These are phyloP conservation scores for Atkinsonella texensis DNA, from an alignment of 2,329 filamentous ascomycete genomes.

Conservation along the genomic window DNA sequence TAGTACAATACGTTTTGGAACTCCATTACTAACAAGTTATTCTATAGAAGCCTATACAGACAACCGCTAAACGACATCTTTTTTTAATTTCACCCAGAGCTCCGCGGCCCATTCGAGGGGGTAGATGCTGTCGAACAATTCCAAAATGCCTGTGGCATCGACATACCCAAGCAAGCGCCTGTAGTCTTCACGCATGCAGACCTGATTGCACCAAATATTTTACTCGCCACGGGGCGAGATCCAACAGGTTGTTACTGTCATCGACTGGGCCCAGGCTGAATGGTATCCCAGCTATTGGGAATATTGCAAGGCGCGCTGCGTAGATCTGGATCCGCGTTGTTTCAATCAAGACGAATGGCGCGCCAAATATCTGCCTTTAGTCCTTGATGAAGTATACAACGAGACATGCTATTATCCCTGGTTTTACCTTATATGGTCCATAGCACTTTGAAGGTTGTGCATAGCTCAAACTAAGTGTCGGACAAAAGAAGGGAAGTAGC, in stretches of 20 bases:
- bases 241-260: constrained; percentile 12
- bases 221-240: constrained; percentile 10
- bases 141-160: constrained; percentile 18
- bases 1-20: neutral
- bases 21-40: constrained; percentile 9
- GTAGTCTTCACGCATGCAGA: constrained; percentile 17
- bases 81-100: constrained; percentile 10
- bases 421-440: constrained; percentile 16
- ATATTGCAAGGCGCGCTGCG: constrained; percentile 16
- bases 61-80: constrained; percentile 21
- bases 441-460: neutral
- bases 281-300: constrained; percentile 24
- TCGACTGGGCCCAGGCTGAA: constrained; percentile 20
- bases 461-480: neutral
- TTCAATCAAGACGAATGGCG: constrained; percentile 21
- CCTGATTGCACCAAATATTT: constrained; percentile 14
- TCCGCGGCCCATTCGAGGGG: constrained; percentile 18
- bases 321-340: constrained; percentile 10
- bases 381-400: constrained; percentile 20
- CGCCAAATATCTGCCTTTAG: constrained; percentile 17
- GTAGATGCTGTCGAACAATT: constrained; percentile 18
- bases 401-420: constrained; percentile 20
- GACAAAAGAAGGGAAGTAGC: neutral
- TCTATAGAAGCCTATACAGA: constrained; percentile 17
- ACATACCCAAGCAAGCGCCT: constrained; percentile 13